Evolutionary conservation across 2,329 filamentous ascomycete species (phyloP).

Genomic region (Dactylonectria macrodidyma): DNA sequence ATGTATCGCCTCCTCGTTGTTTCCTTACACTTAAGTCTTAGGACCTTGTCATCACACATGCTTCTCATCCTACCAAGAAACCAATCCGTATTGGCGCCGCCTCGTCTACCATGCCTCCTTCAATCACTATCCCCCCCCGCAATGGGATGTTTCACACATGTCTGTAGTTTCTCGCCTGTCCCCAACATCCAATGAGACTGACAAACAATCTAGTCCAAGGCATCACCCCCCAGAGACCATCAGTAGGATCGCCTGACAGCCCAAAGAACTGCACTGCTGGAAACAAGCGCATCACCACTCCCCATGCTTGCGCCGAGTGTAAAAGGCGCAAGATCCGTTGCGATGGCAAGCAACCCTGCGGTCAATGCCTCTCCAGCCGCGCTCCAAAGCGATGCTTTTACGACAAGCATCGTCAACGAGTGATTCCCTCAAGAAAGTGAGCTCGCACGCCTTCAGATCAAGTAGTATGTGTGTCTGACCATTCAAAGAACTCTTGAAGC

Average conservation of each 20-base stretch:
- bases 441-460: conserved; percentile 46
- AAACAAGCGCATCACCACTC: conserved; percentile 68
- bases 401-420: conserved; percentile 83
- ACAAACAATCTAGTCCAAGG: conserved; percentile 61
- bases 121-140: conserved; percentile 61
- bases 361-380: conserved; percentile 86
- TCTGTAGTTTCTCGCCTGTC: conserved; percentile 31
- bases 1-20: conserved; percentile 12
- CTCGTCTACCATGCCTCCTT: conserved; percentile 53
- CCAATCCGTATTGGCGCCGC: conserved; percentile 5
- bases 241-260: conserved; percentile 55
- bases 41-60: conserved; percentile 20
- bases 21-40: not conserved
- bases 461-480: conserved; percentile 26
- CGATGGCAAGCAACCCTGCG: conserved; percentile 85
- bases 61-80: not conserved
- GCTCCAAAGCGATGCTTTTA: conserved; percentile 86
- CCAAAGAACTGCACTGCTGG: conserved; percentile 57
- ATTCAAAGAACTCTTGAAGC: conserved; percentile 70
- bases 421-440: conserved; percentile 84
- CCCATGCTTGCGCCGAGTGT: conserved; percentile 81
- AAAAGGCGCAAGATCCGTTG: conserved; percentile 88
- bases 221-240: conserved; percentile 65
- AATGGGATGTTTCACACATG: conserved; percentile 54
- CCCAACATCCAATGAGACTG: conserved; percentile 20